Percentiles rank a stretch among this genome's conserved stretches.
Evolutionary conservation across 2,329 filamentous ascomycete genomes (phyloP).

Genomic region (Hymenoscyphus fraxineus): DNA sequence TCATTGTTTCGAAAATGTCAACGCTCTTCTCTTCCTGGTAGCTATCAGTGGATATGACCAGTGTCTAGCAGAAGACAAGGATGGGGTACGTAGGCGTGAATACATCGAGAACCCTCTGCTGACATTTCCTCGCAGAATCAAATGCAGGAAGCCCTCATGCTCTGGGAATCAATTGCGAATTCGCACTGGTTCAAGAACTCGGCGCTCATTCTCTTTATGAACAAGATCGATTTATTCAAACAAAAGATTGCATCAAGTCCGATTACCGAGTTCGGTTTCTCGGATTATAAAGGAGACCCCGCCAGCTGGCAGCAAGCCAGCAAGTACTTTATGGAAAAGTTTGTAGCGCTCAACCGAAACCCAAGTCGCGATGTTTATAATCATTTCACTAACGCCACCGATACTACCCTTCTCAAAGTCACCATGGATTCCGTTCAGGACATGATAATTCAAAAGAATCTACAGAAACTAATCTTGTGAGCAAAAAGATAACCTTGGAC

Average conservation of each 20-base stretch:
- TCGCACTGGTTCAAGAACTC: constrained; percentile 83
- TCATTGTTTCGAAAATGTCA: constrained; percentile 74
- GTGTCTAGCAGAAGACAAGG: constrained; percentile 92
- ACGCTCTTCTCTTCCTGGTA: constrained; percentile 87
- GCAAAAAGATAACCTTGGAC: constrained; percentile 1
- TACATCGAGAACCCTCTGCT: constrained; percentile 15
- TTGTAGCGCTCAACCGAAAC: constrained; percentile 68
- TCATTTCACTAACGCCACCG: constrained; percentile 57
- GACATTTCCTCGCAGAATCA: constrained; percentile 58
- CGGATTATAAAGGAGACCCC: constrained; percentile 70
- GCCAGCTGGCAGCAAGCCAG: constrained; percentile 70
- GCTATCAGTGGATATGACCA: constrained; percentile 97
- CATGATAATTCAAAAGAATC: constrained; percentile 81
- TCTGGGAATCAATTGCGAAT: constrained; percentile 82
- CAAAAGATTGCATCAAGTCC: constrained; percentile 69
- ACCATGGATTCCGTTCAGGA: constrained; percentile 85
- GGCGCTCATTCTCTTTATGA: constrained; percentile 78
- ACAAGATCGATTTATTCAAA: constrained; percentile 84
- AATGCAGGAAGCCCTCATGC: constrained; percentile 87
- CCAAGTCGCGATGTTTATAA: constrained; percentile 54
- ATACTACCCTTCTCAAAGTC: constrained; percentile 75
- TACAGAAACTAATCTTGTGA: constrained; percentile 74
- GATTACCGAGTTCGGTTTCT: constrained; percentile 70
- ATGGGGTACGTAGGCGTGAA: constrained; percentile 64
- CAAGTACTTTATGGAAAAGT: constrained; percentile 80